Evolutionary conservation across 2,329 filamentous ascomycete species (phyloP), one percentile per base, ranked within the genome.

Genomic region (Dactylellina leptospora): DNA sequence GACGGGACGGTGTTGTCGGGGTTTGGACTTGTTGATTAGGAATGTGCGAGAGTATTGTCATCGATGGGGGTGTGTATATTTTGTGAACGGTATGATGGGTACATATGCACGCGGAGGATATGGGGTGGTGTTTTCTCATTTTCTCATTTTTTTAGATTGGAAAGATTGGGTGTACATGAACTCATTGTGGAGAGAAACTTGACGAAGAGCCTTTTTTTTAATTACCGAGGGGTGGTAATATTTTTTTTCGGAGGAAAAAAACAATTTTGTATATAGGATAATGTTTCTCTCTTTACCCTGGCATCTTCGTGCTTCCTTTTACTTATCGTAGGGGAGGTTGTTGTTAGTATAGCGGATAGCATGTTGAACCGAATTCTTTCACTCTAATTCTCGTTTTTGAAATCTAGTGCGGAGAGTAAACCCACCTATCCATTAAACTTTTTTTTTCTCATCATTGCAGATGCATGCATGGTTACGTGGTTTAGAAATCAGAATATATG

Each of bases 1-100:
- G 95, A 75, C 88, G 86, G 77, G 91, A 97, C 78, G 95, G 95
- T 61, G 86, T 90, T 59, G 88, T 99, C 27, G 95, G 93, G 38
- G 89, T 96, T 54, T 99, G 95, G 95, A 90, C 88, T 63, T 93
- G 90, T 78, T 88, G 18, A 10, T n/a, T 18, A 79, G 79, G 25
- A 28, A 28, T 4, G 33, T 16, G 3, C 20, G 22, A 3, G n/a
- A 20, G 5, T 45, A 9, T 8, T 18, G 40, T 10, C 18, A 4
- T 11, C 36, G 36, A 40, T 11, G 8, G 3, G n/a, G 40, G 20
- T 22, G n/a, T 45, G 40, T 18, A 22, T 45, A 42, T 42, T 9
- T 9, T 4, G 38, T 16, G n/a, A 9, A 33, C 11, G 4, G n/a
- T 16, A 42, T 45, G 18, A 45, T 45, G 6, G 40, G 25, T 36